Evolutionary conservation across 2,329 filamentous ascomycete species (phyloP), one percentile per base, ranked within the genome.

Genomic region (Aspergillus hiratsukae): DNA sequence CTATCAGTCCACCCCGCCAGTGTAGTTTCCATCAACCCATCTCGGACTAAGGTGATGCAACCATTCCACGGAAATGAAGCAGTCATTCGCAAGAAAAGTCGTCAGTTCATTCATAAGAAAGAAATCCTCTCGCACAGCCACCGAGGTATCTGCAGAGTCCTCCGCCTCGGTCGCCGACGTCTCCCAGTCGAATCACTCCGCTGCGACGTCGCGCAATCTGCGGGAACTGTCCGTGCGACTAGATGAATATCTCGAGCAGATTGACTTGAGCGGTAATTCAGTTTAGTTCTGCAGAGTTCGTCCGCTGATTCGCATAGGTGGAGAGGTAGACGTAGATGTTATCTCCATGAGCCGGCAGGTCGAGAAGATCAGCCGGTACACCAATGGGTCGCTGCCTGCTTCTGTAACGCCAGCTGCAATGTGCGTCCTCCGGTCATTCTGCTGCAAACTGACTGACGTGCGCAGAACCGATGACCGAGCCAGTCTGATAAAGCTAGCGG

Each of bases 281-380:
- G 7, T 10, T 27, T 11, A 2, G 3, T 2, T 19, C 19, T 31
- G 11, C 27, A 8, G 4, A 7, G 17, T 25, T 23, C 17, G 3
- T n/a, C 5, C 45, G 23, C 41, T 43, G 17, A 56, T 8, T n/a
- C 31, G n/a, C 14, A 10, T 25, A 56, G 54, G 45, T 35, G 49
- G 35, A 21, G 54, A 52, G 11, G 45, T 56, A 8, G 54, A 56
- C 1, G 31, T 56, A 11, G 54, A 56, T 52, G 31, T 56, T 1
- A 49, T 56, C 17, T 56, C 54, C 14, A 56, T 56, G 54, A 56
- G 54, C 19, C 54, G 50, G 6, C 54, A 56, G 19, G 50, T 56
- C n/a, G 54, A 56, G 41, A 56, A 56, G n/a, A 46, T 52, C 1
- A 19, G 37, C 11, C 45, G 25, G 3, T 56, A 56, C 31, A 35